Conservation (phyloP, 202 grass and related monocot species). For the Digitaria exilis region DNA sequence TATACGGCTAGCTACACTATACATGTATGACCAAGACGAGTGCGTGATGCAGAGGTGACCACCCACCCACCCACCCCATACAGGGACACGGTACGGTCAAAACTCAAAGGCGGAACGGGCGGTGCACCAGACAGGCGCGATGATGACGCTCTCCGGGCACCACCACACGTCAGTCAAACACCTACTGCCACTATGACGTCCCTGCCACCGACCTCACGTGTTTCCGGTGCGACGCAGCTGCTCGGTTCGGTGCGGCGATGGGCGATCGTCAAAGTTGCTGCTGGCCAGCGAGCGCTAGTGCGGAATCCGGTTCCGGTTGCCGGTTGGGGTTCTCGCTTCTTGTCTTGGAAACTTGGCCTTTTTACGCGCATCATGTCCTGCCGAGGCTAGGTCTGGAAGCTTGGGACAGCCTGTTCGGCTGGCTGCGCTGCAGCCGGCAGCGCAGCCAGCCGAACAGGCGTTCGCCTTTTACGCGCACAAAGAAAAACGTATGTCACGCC, state of each 20-base stretch:
- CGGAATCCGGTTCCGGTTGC: not conserved
- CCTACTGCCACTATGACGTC: not conserved
- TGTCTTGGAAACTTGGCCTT: not conserved
- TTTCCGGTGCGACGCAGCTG: conserved; percentile 12
- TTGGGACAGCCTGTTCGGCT: too few relatives aligned
- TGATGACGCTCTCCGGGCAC: not conserved
- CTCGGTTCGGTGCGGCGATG: conserved; percentile 25
- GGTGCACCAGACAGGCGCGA: not conserved
- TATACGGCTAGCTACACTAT: too few relatives aligned
- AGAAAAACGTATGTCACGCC: not conserved
- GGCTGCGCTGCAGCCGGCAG: too few relatives aligned
- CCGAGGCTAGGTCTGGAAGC: not conserved
- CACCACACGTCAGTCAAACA: not conserved
- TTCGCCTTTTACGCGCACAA: not conserved
- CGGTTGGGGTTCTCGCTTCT: not conserved
- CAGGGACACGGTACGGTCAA: not conserved
- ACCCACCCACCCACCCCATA: too few relatives aligned
- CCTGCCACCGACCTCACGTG: not conserved
- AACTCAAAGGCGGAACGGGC: not conserved
- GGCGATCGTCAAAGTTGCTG: not conserved
- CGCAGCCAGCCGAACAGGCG: too few relatives aligned
- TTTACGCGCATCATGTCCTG: not conserved
- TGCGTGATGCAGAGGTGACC: too few relatives aligned
- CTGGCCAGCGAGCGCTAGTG: not conserved
- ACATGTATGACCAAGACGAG: too few relatives aligned